These are phyloP conservation scores for Blumeriella jaapii DNA, from an alignment of 2,329 filamentous ascomycete genomes.

Conservation along the genomic window DNA sequence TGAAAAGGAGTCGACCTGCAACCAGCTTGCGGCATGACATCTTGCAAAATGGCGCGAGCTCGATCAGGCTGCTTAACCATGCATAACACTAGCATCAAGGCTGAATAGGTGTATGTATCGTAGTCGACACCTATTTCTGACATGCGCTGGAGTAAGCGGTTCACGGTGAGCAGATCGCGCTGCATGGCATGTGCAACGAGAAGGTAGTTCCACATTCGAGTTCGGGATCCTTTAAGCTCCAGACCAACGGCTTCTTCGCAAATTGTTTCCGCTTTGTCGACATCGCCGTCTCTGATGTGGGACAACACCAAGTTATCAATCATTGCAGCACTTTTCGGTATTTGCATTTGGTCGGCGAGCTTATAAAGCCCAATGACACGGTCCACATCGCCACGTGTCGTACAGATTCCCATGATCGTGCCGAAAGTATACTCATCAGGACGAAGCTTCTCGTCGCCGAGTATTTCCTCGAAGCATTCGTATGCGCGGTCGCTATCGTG, in stretches of 20 bases:
- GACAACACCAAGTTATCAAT: slow-evolving; percentile 55
- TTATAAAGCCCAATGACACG: slow-evolving; percentile 54
- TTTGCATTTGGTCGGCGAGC: slow-evolving; percentile 41
- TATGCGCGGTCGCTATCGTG: slow-evolving; percentile 57
- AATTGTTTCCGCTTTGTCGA: slow-evolving; percentile 45
- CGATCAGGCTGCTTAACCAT: slow-evolving; percentile 40
- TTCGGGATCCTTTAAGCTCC: slow-evolving; percentile 39
- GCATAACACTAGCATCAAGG: slow-evolving; percentile 46
- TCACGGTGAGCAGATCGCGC: slow-evolving; percentile 43
- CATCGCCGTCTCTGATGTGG: slow-evolving; percentile 46
- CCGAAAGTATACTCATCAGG: slow-evolving; percentile 57
- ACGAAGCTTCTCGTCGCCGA: slow-evolving; percentile 31
- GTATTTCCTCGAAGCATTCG: slow-evolving; percentile 49
- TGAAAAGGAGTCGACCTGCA: slow-evolving; percentile 36
- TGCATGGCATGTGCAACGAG: slow-evolving; percentile 56
- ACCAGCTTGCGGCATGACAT: slow-evolving; percentile 37
- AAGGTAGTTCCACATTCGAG: slow-evolving; percentile 68
- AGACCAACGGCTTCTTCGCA: slow-evolving; percentile 43
- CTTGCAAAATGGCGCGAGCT: slow-evolving; percentile 40
- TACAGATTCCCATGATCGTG: slow-evolving; percentile 62
- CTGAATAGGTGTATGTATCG: slow-evolving; percentile 47
- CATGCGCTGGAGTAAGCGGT: slow-evolving; percentile 45
- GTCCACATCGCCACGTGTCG: slow-evolving; percentile 60
- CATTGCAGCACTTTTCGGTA: slow-evolving; percentile 45
- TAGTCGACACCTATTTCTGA: slow-evolving; percentile 35